Evolutionary conservation across 441 rosid genomes (phyloP), one percentile per base, ranked within the genome.

Genomic region (Erodium trifolium): DNA sequence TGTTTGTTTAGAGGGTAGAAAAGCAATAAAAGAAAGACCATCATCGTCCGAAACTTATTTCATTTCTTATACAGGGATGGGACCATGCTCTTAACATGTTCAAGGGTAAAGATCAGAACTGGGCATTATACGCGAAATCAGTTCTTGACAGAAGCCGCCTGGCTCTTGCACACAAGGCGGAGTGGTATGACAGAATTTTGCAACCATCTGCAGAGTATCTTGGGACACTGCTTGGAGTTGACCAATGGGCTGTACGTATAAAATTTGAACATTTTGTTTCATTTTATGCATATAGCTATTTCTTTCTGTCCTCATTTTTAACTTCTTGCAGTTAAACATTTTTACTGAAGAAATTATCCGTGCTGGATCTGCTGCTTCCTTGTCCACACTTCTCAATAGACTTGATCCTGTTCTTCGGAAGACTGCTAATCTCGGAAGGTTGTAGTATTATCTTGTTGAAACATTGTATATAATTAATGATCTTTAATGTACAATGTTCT

Each of bases 131-230:
- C 82, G 92, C 98, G 39, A 95, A 95, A 82, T 90, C 99, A 53
- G 88, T 88, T 73, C 94, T 95, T 51, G 99, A 95, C 78, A 90
- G 99, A 84, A 92, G 94, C 64, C 93, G 98, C 69, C 94, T 92
- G 68, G 86, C 95, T 65, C 89, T 95, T 75, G 73, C 93, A 75
- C 80, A 82, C 84, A 95, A 89, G 82, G 96, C 95, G 68, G 99
- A 90, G 76, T 87, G 83, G 83, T 95, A 92, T 79, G 97, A 86
- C 66, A 80, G 77, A 78, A 72, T 92, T 73, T 79, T 95, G 85
- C 98, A 94, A 79, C 97, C 98, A 57, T 94, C 99, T 3, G 99
- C 97, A 19, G 92, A 86, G 76, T 90, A 92, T 83, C 94, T 95
- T 74, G 99, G 99, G 71, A 87, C 91, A 55, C 82, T 82, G 82